Conservation (phyloP, 1,139 yeast genomes). For the Ogataea hybrid region DNA sequence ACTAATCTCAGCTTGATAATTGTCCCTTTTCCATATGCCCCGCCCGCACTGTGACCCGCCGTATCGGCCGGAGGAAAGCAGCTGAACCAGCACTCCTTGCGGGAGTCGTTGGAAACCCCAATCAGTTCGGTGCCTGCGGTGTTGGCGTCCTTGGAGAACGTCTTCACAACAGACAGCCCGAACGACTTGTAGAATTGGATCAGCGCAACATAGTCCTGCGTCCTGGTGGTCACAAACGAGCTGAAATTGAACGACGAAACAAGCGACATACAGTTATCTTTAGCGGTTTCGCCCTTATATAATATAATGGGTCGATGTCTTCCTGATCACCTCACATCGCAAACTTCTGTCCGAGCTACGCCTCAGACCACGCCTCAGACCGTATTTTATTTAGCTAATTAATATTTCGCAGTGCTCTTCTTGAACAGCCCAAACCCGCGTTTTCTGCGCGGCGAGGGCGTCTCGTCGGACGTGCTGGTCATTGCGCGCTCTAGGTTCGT, state of each 20-base stretch:
- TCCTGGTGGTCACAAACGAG: slow-evolving; percentile 57
- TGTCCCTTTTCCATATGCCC: slow-evolving; percentile 42
- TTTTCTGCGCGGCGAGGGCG: slow-evolving; percentile 1
- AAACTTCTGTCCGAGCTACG: not conserved
- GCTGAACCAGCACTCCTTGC: slow-evolving; percentile 70
- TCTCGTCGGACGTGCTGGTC: slow-evolving; percentile 1
- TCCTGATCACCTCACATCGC: slow-evolving; percentile 9
- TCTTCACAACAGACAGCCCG: slow-evolving; percentile 59
- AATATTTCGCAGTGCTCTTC: not conserved
- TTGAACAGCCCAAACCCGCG: slow-evolving; percentile 6
- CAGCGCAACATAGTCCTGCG: slow-evolving; percentile 44
- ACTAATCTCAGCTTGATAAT: slow-evolving; percentile 60
- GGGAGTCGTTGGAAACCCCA: slow-evolving; percentile 64
- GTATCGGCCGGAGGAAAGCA: slow-evolving; percentile 58
- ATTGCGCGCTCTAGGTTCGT: slow-evolving; percentile 2
- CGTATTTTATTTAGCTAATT: not conserved
- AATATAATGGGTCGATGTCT: slow-evolving; percentile 4
- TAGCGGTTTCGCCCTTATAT: not conserved
- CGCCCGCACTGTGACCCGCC: slow-evolving; percentile 24
- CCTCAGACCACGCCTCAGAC: slow-evolving; percentile 1
- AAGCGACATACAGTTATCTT: slow-evolving; percentile 13
- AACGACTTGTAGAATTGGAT: slow-evolving; percentile 52
- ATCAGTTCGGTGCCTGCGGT: slow-evolving; percentile 34
- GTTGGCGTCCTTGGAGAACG: slow-evolving; percentile 50
- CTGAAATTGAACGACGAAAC: slow-evolving; percentile 36